Evolutionary conservation across 2,329 filamentous ascomycete genomes (phyloP).

Genomic region (Aspergillus novoparasiticus): DNA sequence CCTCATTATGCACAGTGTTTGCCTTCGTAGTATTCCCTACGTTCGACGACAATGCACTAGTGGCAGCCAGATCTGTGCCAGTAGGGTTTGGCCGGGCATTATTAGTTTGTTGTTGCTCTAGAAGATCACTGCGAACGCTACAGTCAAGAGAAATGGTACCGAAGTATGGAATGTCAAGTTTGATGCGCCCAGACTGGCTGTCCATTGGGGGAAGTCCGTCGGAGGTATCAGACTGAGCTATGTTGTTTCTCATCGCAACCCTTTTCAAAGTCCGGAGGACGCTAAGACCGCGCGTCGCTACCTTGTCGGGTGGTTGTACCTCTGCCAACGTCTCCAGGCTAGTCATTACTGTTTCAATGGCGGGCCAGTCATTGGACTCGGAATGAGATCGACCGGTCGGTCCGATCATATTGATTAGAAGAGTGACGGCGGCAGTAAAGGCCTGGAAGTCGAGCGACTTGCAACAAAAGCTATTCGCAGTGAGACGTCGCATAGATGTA

Average conservation of each 20-base stretch:
- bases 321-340: neutral
- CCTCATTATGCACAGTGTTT: neutral
- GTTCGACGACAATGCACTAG: neutral
- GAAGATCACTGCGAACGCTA: neutral
- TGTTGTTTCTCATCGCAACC: neutral
- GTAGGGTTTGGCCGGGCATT: fast-evolving
- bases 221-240: neutral
- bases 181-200: neutral
- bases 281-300: neutral
- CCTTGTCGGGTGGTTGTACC: neutral
- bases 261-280: neutral
- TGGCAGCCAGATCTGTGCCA: neutral
- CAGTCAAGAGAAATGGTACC: neutral
- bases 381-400: neutral
- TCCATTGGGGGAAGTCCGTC: neutral
- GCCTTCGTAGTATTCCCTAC: neutral
- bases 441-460: neutral
- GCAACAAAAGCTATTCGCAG: neutral
- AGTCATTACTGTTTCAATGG: neutral
- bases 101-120: neutral
- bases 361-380: neutral
- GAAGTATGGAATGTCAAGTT: neutral
- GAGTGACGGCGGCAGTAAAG: neutral
- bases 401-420: neutral
- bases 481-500: neutral